Evolutionary conservation across 2,329 filamentous ascomycete species (phyloP).

Genomic region (Colletotrichum plurivorum): DNA sequence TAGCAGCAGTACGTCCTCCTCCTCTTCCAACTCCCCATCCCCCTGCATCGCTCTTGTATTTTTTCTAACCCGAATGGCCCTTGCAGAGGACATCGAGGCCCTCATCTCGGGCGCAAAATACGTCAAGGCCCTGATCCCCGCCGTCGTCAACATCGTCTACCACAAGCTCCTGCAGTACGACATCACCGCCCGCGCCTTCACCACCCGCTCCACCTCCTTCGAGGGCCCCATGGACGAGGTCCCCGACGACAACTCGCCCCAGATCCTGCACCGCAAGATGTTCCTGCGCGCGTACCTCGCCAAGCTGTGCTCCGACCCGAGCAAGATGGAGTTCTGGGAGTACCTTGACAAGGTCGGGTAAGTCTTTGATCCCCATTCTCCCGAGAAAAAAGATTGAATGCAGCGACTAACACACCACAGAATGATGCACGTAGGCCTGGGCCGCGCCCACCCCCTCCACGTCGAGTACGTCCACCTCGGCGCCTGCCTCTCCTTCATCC

Average conservation of each 20-base stretch:
- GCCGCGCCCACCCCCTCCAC: slow-evolving; percentile 79
- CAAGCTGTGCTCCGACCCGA: slow-evolving; percentile 81
- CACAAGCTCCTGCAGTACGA: slow-evolving; percentile 85
- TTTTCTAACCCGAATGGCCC: neutral
- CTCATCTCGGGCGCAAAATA: slow-evolving; percentile 79
- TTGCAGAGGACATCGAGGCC: slow-evolving; percentile 81
- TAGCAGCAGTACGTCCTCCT: slow-evolving; percentile 70
- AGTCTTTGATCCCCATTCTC: slow-evolving; percentile 46
- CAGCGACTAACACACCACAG: slow-evolving; percentile 49
- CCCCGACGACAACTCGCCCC: slow-evolving; percentile 77
- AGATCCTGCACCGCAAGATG: slow-evolving; percentile 84
- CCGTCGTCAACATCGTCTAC: slow-evolving; percentile 88
- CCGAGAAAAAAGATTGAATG: neutral
- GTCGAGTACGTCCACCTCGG: slow-evolving; percentile 87
- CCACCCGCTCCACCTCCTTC: slow-evolving; percentile 73
- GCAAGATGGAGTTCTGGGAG: slow-evolving; percentile 84
- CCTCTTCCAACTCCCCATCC: too few species aligned
- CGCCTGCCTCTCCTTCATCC: slow-evolving; percentile 79
- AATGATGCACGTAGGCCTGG: slow-evolving; percentile 86
- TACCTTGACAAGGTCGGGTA: slow-evolving; percentile 87
- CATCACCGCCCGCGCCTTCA: slow-evolving; percentile 84
- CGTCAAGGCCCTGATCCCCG: slow-evolving; percentile 85
- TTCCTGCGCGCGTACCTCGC: slow-evolving; percentile 82
- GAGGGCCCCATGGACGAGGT: slow-evolving; percentile 76
- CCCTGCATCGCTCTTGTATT: too few species aligned